Evolutionary conservation across 2,329 filamentous ascomycete species (phyloP), one percentile per base, ranked within the genome.

Genomic region (Aspergillus terreus): DNA sequence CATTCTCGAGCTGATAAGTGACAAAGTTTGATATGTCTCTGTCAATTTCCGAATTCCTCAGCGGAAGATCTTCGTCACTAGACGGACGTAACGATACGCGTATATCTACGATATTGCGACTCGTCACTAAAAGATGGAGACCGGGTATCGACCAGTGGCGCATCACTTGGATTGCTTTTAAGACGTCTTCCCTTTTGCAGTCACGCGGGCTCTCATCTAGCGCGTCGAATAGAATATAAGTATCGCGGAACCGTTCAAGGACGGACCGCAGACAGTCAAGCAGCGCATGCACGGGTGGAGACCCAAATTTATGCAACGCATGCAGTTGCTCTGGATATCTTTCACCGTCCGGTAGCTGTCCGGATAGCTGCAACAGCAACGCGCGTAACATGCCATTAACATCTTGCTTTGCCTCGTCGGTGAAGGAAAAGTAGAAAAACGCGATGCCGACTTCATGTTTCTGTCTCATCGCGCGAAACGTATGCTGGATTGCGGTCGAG

Each of bases 401-500:
- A 35, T 63, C 58, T 47, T 55, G 58, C 51, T 68, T 67, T 2
- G 57, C 46, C 21, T 62, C 51, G 12, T 69, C 64, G 10, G 27
- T 57, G 44, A 68, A 68, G 6, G 33, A 14, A 3, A 36, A 36
- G 33, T 36, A 36, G 33, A 36, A 36, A 11, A 36, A 36, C 5
- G 33, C 33, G 57, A 66, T 58, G 6, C 59, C 64, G n/a, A 55
- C 49, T 9, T 27, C n/a, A 1, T 36, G 14, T 30, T 52, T 43
- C 27, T 52, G 12, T 41, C 47, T 45, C 33, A 21, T 55, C 23
- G 57, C 47, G 9, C 47, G 53, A 32, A 62, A 57, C 6, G 55
- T 56, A 51, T 57, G 21, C 35, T 66, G 53, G 38, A 67, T 68
- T 23, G 59, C 59, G 17, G 61, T 67, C 19, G 64, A 68, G 51